A percentile compares a stretch with the other conserved stretches of the same genome.
Evolutionary conservation across 768 basidiomycete species (phyloP).

Genomic region (Inosperma sp.): DNA sequence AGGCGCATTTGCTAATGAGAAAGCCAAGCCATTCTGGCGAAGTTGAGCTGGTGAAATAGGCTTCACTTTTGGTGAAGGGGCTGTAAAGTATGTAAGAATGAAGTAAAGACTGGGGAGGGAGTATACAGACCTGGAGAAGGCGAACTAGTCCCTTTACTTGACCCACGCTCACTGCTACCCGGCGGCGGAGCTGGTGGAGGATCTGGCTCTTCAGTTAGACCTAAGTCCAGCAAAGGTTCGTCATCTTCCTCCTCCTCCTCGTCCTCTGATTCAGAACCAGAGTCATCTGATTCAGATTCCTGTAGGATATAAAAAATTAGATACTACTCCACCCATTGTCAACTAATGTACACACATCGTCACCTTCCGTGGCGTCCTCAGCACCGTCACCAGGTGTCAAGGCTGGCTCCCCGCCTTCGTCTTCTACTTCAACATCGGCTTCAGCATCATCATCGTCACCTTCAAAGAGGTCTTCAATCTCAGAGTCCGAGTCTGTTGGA

Average conservation of each 20-base stretch:
- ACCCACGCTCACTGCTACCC: constrained; percentile 19
- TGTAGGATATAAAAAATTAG: constrained; percentile 2
- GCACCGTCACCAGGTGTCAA: constrained; percentile 40
- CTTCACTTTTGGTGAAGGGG: constrained; percentile 20
- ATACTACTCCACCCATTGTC: background rate
- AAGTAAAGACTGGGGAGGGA: constrained; percentile 2
- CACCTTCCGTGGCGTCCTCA: constrained; percentile 64
- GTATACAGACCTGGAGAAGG: constrained; percentile 13
- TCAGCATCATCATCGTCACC: constrained; percentile 43
- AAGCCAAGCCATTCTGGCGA: constrained; percentile 37
- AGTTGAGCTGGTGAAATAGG: constrained; percentile 32
- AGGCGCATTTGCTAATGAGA: constrained; percentile 44
- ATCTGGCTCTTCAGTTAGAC: constrained; percentile 20
- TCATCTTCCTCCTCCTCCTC: constrained; percentile 27
- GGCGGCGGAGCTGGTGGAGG: constrained; percentile 15
- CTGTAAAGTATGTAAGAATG: constrained; percentile 18
- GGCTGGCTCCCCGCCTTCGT: constrained; percentile 54
- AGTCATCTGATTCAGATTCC: constrained; percentile 39
- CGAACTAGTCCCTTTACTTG: constrained; percentile 17
- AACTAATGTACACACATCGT: constrained; percentile 45
- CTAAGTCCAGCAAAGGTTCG: constrained; percentile 26
- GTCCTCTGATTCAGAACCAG: constrained; percentile 48
- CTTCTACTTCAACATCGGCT: constrained; percentile 45
- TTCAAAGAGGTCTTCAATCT: constrained; percentile 42
- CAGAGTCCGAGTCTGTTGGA: constrained; percentile 47